These are phyloP conservation scores for Helenozyma rhizophorensis DNA, from an alignment of 805 yeast species.

Conservation along the genomic window DNA sequence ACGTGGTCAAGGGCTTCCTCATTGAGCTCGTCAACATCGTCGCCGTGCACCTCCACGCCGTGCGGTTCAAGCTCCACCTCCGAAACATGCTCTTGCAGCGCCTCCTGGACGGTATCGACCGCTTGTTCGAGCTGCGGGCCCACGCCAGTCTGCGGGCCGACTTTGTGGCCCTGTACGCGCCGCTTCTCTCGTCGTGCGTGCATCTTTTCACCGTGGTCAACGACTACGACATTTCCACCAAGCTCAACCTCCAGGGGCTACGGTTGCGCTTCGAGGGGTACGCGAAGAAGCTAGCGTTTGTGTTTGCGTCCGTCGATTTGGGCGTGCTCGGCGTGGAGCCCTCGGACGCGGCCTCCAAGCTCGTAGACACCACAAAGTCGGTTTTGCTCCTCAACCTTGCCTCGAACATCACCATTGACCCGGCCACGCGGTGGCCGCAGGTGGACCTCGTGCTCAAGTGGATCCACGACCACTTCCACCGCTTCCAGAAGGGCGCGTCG, in stretches of 20 bases:
- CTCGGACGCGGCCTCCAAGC: slow-evolving; percentile 1
- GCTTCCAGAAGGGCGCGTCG: not conserved
- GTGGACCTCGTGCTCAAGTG: slow-evolving; percentile 23
- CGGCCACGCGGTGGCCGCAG: slow-evolving; percentile 21
- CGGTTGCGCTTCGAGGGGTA: slow-evolving; percentile 26
- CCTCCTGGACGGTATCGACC: slow-evolving; percentile 16
- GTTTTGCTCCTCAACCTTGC: slow-evolving; percentile 28
- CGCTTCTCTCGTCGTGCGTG: slow-evolving; percentile 13
- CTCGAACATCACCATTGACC: slow-evolving; percentile 24
- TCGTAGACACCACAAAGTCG: slow-evolving; percentile 23
- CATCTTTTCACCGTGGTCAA: slow-evolving; percentile 35
- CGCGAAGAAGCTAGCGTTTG: slow-evolving; percentile 30
- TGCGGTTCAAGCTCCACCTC: slow-evolving; percentile 20
- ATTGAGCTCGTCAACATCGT: slow-evolving; percentile 29
- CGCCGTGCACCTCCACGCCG: slow-evolving; percentile 25
- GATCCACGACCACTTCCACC: slow-evolving; percentile 18
- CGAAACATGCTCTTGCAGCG: slow-evolving; percentile 14
- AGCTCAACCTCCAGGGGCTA: slow-evolving; percentile 21
- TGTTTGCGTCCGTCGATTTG: slow-evolving; percentile 11
- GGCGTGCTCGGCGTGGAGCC: not conserved
- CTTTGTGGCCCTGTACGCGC: not conserved
- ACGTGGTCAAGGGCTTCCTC: slow-evolving; percentile 28
- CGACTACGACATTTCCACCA: slow-evolving; percentile 31
- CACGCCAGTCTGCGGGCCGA: not conserved
- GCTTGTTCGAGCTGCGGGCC: slow-evolving; percentile 11